These are phyloP conservation scores for Huntiella decipiens DNA, from an alignment of 2,329 filamentous ascomycete genomes.

Conservation along the genomic window DNA sequence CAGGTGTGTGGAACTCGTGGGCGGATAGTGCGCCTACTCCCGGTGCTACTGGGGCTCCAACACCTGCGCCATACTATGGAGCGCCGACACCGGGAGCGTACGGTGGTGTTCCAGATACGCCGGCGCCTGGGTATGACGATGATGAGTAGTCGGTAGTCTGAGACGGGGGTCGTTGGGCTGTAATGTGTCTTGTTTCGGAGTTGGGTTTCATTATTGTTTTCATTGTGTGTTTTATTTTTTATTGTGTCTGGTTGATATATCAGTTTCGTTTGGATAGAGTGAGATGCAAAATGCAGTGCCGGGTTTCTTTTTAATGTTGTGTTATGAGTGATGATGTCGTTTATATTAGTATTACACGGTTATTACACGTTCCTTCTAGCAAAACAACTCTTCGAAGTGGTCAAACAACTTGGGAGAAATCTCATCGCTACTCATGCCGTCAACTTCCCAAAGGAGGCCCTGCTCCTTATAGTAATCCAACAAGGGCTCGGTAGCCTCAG, in stretches of 20 bases:
- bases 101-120: constrained; percentile 36
- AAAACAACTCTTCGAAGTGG: constrained; percentile 47
- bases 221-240: constrained; percentile 4
- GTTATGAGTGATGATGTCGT: constrained; percentile 2
- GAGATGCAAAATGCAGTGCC: no score
- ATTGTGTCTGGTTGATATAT: constrained; percentile 1
- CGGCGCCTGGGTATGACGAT: constrained; percentile 36
- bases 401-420: constrained; percentile 76
- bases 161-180: not conserved
- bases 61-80: constrained; percentile 44
- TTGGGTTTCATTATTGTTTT: not conserved
- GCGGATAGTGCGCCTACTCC: constrained; percentile 48
- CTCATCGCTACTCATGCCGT: constrained; percentile 81
- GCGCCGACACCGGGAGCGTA: constrained; percentile 49
- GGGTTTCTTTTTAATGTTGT: not conserved
- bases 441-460: constrained; percentile 69
- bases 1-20: constrained; percentile 42
- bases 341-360: not conserved
- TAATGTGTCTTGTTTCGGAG: not conserved
- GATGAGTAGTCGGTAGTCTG: constrained; percentile 17
- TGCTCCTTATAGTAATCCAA: constrained; percentile 75
- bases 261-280: not conserved
- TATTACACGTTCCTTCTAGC: constrained; percentile 1
- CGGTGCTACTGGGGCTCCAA: constrained; percentile 42
- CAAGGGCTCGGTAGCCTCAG: constrained; percentile 67